phyloP scores from a whole-genome alignment of 2,329 filamentous ascomycete genomes.

The Aureobasidium sp. region DNA sequence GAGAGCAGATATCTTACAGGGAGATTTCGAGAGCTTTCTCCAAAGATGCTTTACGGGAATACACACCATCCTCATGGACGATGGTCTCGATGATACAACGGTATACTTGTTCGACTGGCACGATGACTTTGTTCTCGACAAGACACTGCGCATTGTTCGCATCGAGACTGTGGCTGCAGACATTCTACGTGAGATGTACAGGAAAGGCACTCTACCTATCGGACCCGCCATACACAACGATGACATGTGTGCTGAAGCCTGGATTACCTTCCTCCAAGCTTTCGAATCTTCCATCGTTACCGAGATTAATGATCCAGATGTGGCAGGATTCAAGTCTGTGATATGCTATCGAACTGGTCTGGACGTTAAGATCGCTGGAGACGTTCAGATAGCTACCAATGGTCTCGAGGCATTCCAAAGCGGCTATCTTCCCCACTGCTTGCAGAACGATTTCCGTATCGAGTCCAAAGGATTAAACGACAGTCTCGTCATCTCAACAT shows the following conservation, averaged over 20 bases:
- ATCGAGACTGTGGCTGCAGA: conserved; percentile 66
- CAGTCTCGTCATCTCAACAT: conserved; percentile 58
- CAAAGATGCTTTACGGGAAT: conserved; percentile 63
- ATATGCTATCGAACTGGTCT: conserved; percentile 76
- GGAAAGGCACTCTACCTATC: conserved; percentile 24
- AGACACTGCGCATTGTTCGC: conserved; percentile 66
- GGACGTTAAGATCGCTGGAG: conserved; percentile 48
- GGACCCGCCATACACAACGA: conserved; percentile 26
- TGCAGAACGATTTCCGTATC: conserved; percentile 44
- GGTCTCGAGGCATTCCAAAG: conserved; percentile 31
- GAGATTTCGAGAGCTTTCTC: conserved; percentile 49
- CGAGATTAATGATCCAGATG: conserved; percentile 56
- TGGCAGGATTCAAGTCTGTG: conserved; percentile 76
- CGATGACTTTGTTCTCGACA: conserved; percentile 55
- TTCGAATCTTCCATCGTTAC: conserved; percentile 49
- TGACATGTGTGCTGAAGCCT: conserved; percentile 27
- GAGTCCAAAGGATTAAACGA: conserved; percentile 62
- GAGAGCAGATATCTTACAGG: conserved; percentile 40
- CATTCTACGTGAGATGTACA: conserved; percentile 46
- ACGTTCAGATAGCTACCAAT: conserved; percentile 29
- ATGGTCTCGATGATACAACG: conserved; percentile 55
- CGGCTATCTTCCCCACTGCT: conserved; percentile 34
- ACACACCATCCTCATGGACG: conserved; percentile 70
- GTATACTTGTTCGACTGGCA: conserved; percentile 59
- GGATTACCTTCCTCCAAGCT: conserved; percentile 41